Conservation (phyloP, 805 yeast species). For the Candida maltosa region DNA sequence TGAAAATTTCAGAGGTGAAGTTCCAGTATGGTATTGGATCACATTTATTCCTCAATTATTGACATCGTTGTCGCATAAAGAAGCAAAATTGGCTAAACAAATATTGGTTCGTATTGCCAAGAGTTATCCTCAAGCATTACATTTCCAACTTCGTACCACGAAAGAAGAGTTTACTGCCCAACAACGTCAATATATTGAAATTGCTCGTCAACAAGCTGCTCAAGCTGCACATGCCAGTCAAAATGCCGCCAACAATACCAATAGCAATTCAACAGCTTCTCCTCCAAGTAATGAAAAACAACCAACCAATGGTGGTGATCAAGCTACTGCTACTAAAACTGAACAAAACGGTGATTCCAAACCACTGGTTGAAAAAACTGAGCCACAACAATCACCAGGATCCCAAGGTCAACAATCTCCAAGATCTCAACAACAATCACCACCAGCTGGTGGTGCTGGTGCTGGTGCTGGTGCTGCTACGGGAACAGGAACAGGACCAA, state of each 20-base stretch:
- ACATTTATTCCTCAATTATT: slow-evolving; percentile 93
- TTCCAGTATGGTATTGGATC: slow-evolving; percentile 99
- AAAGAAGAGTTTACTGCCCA: slow-evolving; percentile 89
- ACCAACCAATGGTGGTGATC: too few species aligned
- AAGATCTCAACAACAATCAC: background rate
- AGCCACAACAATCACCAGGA: background rate
- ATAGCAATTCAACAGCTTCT: background rate
- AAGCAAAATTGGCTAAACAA: slow-evolving; percentile 84
- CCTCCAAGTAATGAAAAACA: background rate
- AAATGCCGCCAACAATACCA: slow-evolving; percentile 5
- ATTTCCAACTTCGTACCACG: slow-evolving; percentile 92
- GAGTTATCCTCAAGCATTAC: slow-evolving; percentile 95
- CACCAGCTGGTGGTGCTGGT: too few species aligned
- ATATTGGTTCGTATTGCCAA: slow-evolving; percentile 90
- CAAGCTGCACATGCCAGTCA: slow-evolving; percentile 2
- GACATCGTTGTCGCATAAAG: slow-evolving; percentile 85
- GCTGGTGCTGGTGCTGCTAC: too few species aligned
- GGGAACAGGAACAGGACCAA: background rate
- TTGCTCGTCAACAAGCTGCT: slow-evolving; percentile 19
- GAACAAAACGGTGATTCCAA: background rate
- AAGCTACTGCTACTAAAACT: background rate
- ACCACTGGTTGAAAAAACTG: background rate
- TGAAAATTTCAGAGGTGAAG: slow-evolving; percentile 90
- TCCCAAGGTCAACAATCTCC: background rate
- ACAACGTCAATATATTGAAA: slow-evolving; percentile 64